These are phyloP conservation scores for Candida cerambycidarum DNA, from an alignment of 805 yeast species.

Conservation along the genomic window DNA sequence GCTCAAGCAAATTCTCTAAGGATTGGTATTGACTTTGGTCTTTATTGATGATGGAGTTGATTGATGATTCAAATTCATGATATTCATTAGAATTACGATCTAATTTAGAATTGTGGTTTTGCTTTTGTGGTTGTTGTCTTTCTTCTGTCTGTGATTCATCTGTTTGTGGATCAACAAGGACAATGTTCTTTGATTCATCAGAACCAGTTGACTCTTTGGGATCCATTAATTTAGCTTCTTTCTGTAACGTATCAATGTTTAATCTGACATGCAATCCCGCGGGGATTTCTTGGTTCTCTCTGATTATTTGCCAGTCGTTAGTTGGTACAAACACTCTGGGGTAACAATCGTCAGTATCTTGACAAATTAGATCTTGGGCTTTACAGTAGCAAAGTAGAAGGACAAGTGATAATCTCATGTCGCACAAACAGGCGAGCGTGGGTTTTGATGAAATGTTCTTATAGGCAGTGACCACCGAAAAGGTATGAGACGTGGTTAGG, in stretches of 20 bases:
- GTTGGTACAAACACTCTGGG: conserved; percentile 64
- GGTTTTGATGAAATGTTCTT: too few species aligned
- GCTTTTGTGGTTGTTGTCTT: background rate
- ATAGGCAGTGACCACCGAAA: too few species aligned
- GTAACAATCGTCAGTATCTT: conserved; percentile 49
- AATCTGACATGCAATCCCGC: conserved; percentile 76
- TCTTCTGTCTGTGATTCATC: background rate
- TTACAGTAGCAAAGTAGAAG: background rate
- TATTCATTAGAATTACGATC: conserved; percentile 10
- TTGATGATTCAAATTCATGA: conserved; percentile 19
- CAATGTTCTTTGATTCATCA: conserved; percentile 11
- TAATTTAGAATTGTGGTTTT: background rate
- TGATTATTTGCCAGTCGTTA: conserved; percentile 65
- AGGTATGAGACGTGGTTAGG: too few species aligned
- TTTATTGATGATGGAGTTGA: conserved; percentile 18
- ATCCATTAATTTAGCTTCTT: conserved; percentile 62
- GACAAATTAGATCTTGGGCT: conserved; percentile 11
- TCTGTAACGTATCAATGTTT: conserved; percentile 67
- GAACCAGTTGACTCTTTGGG: conserved; percentile 17
- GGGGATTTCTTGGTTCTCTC: conserved; percentile 75
- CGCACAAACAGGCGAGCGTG: too few species aligned
- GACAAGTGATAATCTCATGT: conserved; percentile 5
- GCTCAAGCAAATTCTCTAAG: conserved; percentile 52
- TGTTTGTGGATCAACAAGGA: conserved; percentile 1
- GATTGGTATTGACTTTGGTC: conserved; percentile 17